Evolutionary conservation across 176 grass and related monocot genomes (phyloP).

Genomic region (Oryza longistaminata): DNA sequence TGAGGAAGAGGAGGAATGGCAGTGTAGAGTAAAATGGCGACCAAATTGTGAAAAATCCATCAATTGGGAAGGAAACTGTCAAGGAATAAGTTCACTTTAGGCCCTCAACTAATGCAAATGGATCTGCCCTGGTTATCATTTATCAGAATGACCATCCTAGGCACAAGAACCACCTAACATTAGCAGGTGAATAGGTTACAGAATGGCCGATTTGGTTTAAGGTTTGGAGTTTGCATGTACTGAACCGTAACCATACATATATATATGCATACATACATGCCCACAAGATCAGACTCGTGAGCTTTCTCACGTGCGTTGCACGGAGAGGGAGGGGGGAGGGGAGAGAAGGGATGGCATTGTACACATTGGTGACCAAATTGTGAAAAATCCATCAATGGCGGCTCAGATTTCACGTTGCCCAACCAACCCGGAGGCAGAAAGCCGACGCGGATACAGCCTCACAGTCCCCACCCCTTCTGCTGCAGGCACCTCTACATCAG

Average conservation of each 20-base stretch:
- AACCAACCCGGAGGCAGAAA: background rate
- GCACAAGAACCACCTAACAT: background rate
- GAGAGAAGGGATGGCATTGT: background rate
- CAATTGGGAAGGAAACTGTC: background rate
- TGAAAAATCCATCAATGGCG: conserved; percentile 8
- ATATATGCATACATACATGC: background rate
- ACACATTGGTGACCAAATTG: background rate
- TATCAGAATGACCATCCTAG: conserved; percentile 25
- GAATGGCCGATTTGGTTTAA: background rate
- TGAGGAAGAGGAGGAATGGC: background rate
- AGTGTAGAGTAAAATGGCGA: background rate
- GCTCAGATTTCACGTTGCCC: conserved; percentile 33
- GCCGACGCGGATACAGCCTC: background rate
- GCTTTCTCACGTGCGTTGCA: background rate
- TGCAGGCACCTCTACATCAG: background rate
- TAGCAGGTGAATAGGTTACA: no score
- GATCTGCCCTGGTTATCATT: conserved; percentile 22
- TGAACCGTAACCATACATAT: background rate
- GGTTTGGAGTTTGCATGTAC: background rate
- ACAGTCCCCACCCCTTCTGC: conserved; percentile 21
- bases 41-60: background rate
- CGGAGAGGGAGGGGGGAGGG: background rate
- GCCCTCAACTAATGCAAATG: background rate
- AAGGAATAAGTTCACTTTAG: no score
- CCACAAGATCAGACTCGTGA: background rate